Base-by-base conservation (phyloP, 345 rosid genomes). In the Citrus mangshanensis region DNA sequence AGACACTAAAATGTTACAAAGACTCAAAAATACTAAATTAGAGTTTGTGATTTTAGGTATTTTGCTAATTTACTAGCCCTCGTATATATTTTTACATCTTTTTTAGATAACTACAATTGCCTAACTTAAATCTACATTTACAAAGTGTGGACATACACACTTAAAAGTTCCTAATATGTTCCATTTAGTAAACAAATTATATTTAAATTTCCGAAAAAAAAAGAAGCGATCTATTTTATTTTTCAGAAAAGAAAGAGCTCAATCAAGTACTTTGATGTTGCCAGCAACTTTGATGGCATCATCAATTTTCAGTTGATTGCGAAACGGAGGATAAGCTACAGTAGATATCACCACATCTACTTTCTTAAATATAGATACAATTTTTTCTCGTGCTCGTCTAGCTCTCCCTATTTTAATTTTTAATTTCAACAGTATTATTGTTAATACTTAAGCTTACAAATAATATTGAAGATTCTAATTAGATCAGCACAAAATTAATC, bases 341-440 rank as follows among this genome's bases (percentile, higher is more conserved):
- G n/a, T n/a, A 4, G 88, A 87, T 35, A 86, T 89, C 8, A 87
- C 89, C 12, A 85, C 64, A 68, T 86, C 89, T 6, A 87, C 89
- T 62, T 77, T 42, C 38, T 66, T 22, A 78, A 87, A 60, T 4
- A 65, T 35, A 1, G 58, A 62, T 32, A 84, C 84, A 65, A 89
- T 21, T 77, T 89, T 89, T 89, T 89, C 24, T 80, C 85, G 4
- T 87, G 86, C 74, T 85, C 89, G 0, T 86, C 73, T 35, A 87
- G 42, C 19, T 77, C 82, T 64, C 87, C 89, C 84, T 85, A 77
- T 56, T 49, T 38, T 27, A 13, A n/a, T n/a, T n/a, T n/a, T n/a
- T n/a, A n/a, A 55, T 73, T 24, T 35, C 22, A 5, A 7, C 30
- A 9, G 22, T 4, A 21, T 25, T 37, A 22, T 7, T 68, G 9